Evolutionary conservation across 345 rosid species (phyloP).

Genomic region (Lumnitzera littorea): DNA sequence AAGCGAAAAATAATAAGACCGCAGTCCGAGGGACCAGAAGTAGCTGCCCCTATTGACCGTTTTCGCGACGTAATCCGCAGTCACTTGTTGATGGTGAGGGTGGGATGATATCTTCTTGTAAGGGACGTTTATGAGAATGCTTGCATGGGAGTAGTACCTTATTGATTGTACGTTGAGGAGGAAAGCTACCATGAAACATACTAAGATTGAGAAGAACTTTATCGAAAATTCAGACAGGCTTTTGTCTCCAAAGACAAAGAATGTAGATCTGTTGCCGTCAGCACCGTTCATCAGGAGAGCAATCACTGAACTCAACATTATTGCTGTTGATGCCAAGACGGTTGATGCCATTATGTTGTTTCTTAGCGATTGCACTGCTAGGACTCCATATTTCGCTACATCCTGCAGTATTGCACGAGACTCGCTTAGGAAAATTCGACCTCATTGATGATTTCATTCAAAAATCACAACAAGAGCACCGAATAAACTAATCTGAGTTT

Average conservation of each 20-base stretch:
- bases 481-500: no score
- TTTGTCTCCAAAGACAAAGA: constrained; percentile 45
- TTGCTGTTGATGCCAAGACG: constrained; percentile 75
- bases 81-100: constrained; percentile 25
- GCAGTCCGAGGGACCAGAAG: constrained; percentile 84
- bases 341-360: constrained; percentile 98
- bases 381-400: constrained; percentile 59
- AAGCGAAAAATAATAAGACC: constrained; percentile 84
- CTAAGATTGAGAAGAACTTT: constrained; percentile 66
- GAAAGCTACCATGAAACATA: constrained; percentile 72
- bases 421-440: no score
- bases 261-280: constrained; percentile 15
- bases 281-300: constrained; percentile 53
- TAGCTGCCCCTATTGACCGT: constrained; percentile 74
- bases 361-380: constrained; percentile 83
- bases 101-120: constrained; percentile 34
- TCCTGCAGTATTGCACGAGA: constrained; percentile 28
- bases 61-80: constrained; percentile 55
- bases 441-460: no score
- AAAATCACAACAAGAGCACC: no score
- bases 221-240: constrained; percentile 48
- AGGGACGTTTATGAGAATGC: constrained; percentile 77
- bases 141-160: constrained; percentile 86
- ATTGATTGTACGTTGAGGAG: constrained; percentile 66
- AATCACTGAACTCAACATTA: constrained; percentile 70